Percentiles rank a stretch among this genome's conserved stretches.
phyloP scores from a whole-genome alignment of 1,139 yeast genomes.

The Nakaseomyces sp. region DNA sequence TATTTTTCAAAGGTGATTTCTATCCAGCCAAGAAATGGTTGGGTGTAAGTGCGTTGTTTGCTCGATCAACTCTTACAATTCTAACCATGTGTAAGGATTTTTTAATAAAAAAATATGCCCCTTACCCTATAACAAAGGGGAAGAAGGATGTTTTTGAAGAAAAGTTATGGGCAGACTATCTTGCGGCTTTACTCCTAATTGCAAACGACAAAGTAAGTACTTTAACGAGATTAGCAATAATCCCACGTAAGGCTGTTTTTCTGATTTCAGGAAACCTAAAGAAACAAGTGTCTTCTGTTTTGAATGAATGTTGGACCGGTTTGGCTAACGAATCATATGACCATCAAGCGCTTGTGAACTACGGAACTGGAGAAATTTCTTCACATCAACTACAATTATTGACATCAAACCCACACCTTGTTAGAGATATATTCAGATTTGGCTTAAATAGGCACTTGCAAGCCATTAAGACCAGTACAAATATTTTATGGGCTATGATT shows the following conservation, averaged over 20 bases:
- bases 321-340: constrained; percentile 37
- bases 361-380: constrained; percentile 55
- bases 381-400: constrained; percentile 67
- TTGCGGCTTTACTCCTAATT: constrained; percentile 47
- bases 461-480: constrained; percentile 59
- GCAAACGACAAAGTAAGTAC: constrained; percentile 27
- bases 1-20: constrained; percentile 49
- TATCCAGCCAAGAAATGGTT: constrained; percentile 65
- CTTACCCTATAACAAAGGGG: constrained; percentile 34
- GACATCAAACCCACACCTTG: constrained; percentile 48
- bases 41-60: constrained; percentile 53
- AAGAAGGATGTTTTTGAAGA: constrained; percentile 44
- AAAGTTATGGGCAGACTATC: constrained; percentile 56
- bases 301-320: constrained; percentile 62
- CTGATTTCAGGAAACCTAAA: constrained; percentile 59
- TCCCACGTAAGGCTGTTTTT: constrained; percentile 65
- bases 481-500: constrained; percentile 57
- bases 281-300: constrained; percentile 46
- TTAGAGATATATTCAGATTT: constrained; percentile 58
- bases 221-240: constrained; percentile 50
- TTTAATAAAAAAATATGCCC: constrained; percentile 47
- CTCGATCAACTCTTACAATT: constrained; percentile 51
- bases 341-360: constrained; percentile 33
- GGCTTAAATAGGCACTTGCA: constrained; percentile 58
- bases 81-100: constrained; percentile 52